Percentiles rank a stretch among this genome's conserved stretches.
phyloP scores from a whole-genome alignment of 139 green algal genomes.

The Chlamydomonas sphaeroides region DNA sequence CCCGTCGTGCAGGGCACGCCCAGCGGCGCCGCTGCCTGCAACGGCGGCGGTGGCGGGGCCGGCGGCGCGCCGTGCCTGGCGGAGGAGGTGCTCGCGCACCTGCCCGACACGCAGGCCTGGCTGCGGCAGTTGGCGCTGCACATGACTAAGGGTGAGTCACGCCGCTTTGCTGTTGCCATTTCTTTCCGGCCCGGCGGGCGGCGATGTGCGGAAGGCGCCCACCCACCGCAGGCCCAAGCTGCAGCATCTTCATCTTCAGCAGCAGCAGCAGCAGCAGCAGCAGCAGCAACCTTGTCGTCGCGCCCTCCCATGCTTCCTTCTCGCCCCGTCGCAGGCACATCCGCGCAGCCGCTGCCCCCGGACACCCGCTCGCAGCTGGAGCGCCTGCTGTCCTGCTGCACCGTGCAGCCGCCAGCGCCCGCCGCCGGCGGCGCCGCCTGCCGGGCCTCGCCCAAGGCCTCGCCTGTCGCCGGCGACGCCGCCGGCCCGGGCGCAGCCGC shows the following conservation, averaged over 20 bases:
- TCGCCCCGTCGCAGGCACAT: conserved; percentile 25
- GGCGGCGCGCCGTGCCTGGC: conserved; percentile 25
- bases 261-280: no score
- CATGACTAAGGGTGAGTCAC: conserved; percentile 37
- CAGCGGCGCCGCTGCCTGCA: background rate
- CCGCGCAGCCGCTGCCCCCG: background rate
- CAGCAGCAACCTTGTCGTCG: no score
- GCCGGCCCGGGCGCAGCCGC: background rate
- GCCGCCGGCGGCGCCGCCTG: background rate
- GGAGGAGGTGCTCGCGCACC: conserved; percentile 1
- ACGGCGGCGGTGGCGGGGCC: background rate
- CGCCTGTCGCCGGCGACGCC: background rate
- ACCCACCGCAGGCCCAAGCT: no score
- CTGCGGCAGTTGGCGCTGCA: conserved; percentile 40
- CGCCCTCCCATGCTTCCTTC: no score
- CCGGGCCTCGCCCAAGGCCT: conserved; percentile 5
- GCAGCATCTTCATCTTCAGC: no score
- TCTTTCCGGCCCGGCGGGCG: no score
- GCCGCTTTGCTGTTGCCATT: no score
- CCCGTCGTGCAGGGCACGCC: background rate
- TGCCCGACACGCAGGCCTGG: conserved; percentile 50
- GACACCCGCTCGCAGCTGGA: background rate
- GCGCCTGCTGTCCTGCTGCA: background rate
- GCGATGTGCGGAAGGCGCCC: no score
- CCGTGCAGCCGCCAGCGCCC: background rate